phyloP scores from a whole-genome alignment of 2,329 filamentous ascomycete genomes.

The Cercospora sojina region DNA sequence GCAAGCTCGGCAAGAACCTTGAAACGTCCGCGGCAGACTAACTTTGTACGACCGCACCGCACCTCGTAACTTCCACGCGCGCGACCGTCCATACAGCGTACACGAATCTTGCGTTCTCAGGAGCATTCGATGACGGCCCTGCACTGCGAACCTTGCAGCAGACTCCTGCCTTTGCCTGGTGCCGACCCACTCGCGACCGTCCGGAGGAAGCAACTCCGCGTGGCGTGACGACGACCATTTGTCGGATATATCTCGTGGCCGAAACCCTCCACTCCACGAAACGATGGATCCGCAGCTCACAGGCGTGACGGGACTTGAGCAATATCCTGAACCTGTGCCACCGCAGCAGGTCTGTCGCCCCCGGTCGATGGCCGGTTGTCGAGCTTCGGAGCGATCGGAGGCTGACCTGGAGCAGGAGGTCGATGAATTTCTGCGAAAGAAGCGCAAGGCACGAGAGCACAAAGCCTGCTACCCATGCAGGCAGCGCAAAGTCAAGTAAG shows the following conservation, averaged over 20 bases:
- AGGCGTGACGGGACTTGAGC: slow-evolving; percentile 16
- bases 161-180: neutral
- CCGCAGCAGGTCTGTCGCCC: neutral
- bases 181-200: neutral
- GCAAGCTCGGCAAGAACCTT: neutral
- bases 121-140: neutral
- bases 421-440: slow-evolving; percentile 51
- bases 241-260: slow-evolving; percentile 3
- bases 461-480: slow-evolving; percentile 55
- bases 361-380: neutral
- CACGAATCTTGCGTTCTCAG: neutral
- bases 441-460: slow-evolving; percentile 53
- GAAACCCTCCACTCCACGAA: slow-evolving; percentile 4
- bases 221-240: slow-evolving; percentile 1
- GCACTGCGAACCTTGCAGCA: neutral
- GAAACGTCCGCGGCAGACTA: neutral
- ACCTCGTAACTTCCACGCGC: neutral
- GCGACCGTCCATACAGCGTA: neutral
- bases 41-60: neutral
- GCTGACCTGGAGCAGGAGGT: slow-evolving; percentile 43
- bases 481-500: slow-evolving; percentile 42
- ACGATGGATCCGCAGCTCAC: slow-evolving; percentile 28
- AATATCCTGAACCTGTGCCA: neutral
- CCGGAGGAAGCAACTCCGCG: neutral
- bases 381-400: neutral